Evolutionary conservation across 2,329 filamentous ascomycete genomes (phyloP).

Genomic region (Cladosporium sp.): DNA sequence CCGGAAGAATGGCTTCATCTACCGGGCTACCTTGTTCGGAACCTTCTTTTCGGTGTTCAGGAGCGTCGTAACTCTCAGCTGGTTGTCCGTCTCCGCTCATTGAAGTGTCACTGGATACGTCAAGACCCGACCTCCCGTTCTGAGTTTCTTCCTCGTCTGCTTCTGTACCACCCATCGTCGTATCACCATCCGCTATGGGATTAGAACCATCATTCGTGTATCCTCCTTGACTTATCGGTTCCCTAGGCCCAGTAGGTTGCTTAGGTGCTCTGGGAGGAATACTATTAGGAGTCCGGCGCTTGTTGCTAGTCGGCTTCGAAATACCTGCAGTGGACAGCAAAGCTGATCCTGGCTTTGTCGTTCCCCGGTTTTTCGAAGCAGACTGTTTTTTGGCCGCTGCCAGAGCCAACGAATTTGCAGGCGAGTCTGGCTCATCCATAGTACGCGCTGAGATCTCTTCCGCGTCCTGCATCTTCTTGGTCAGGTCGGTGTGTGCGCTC

Average conservation of each 20-base stretch:
- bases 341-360: background rate
- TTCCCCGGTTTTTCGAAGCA: background rate
- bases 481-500: background rate
- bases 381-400: background rate
- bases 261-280: background rate
- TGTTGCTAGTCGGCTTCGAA: too few species aligned
- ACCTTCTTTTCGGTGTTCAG: background rate
- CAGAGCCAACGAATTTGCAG: background rate
- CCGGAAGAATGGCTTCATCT: background rate
- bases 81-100: background rate
- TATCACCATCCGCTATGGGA: background rate
- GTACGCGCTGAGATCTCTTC: too few species aligned
- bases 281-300: background rate
- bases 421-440: too few species aligned
- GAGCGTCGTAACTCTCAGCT: background rate
- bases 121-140: too few species aligned
- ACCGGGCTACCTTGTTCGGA: background rate
- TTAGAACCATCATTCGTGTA: too few species aligned
- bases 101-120: too few species aligned
- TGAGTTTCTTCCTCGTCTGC: background rate
- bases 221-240: too few species aligned
- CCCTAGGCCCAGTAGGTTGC: too few species aligned
- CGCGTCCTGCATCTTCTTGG: too few species aligned
- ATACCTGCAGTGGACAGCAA: too few species aligned
- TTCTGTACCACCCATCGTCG: background rate